Evolutionary conservation across 495 filamentous ascomycete species (phyloP).

Genomic region (Penicillium mononematosum): DNA sequence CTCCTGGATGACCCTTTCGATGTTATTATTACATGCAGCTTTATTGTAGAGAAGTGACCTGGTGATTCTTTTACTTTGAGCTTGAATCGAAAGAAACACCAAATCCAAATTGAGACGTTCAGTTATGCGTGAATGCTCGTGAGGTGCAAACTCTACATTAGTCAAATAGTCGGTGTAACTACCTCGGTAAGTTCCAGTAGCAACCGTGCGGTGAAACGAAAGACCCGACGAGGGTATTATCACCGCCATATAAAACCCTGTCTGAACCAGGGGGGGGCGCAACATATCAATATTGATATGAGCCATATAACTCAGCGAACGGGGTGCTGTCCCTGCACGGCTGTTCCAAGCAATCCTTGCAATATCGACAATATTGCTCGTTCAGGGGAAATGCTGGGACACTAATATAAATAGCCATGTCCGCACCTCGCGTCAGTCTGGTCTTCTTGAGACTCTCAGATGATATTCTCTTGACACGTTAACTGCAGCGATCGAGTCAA

Average conservation of each 20-base stretch:
- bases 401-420: not conserved
- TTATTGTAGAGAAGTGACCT: too few relatives aligned
- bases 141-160: not conserved
- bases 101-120: not conserved
- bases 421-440: not conserved
- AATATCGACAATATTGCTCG: not conserved
- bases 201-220: not conserved
- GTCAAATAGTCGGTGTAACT: not conserved
- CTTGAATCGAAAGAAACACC: not conserved
- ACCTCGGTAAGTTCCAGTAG: not conserved
- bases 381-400: not conserved
- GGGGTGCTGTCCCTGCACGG: not conserved
- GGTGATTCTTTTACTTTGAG: too few relatives aligned
- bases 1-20: not conserved
- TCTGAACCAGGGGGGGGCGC: not conserved
- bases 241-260: not conserved
- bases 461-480: not conserved
- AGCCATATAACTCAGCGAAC: slow-evolving; percentile 12
- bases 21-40: not conserved
- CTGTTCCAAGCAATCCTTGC: not conserved
- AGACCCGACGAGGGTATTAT: not conserved
- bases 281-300: not conserved
- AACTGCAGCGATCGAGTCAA: not conserved
- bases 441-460: not conserved
- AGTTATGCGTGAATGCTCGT: not conserved